Base-by-base conservation (phyloP, 2,329 filamentous ascomycete species). In the Trichoderma aggressivum region DNA sequence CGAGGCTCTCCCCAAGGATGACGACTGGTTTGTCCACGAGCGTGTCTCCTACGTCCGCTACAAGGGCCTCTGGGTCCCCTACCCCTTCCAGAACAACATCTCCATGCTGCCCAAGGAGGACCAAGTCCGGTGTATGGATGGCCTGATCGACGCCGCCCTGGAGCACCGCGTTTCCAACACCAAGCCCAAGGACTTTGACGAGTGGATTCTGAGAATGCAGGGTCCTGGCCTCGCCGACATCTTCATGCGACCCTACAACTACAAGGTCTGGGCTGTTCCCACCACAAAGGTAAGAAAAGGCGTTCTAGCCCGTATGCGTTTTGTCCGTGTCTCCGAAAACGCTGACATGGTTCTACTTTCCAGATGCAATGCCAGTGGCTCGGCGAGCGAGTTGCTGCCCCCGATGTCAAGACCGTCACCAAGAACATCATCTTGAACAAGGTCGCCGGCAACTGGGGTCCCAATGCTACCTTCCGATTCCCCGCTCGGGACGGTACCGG, bases 31-130 rank as follows among this genome's bases (percentile, higher is more conserved):
- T 85, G 93, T 90, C 75, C 96, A 99, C 87, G 92, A 99, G 88
- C 94, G 96, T 81, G 96, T 99, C 84, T 99, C 96, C 74, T 99
- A 99, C 82, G 95, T 99, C 77, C 94, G 96, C 81, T 98, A 94
- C 91, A 95, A 97, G 90, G 88, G 88, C 76, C 88, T 94, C 80
- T 99, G 96, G 96, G 96, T 99, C 71, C 95, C 96, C 68, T 99
- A 99, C 85, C 96, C 96, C 75, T 98, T 99, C 91, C 96, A 99
- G 87, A 99, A 98, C 90, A 99, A 99, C 88, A 95, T 99, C 81
- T 97, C 96, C 79, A 95, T 98, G 91, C 86, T 99, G 80, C 92
- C 94, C 82, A 97, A 98, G 87, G 94, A 98, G 76, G 96, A 99
- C 79, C 94, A 99, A 86, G 94, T 98, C 75, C 91, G 89, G 80